Evolutionary conservation across 805 yeast genomes (phyloP).

Genomic region (Jamesozyma piceae): DNA sequence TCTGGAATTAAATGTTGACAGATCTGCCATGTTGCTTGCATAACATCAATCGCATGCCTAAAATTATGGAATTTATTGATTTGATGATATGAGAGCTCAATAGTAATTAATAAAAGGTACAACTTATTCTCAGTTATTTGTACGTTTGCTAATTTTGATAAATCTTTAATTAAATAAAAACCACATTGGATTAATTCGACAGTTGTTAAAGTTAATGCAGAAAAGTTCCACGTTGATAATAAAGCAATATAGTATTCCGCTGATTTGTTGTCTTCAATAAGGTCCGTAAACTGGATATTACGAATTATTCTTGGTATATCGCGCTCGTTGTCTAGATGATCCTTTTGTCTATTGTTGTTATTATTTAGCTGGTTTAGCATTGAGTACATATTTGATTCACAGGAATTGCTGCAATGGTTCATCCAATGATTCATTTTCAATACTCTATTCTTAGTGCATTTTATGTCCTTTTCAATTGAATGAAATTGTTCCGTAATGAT

Average conservation of each 20-base stretch:
- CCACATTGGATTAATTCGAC: constrained; percentile 24
- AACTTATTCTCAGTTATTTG: constrained; percentile 37
- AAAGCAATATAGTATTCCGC: constrained; percentile 12
- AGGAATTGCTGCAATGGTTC: constrained; percentile 14
- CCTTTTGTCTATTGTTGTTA: background rate
- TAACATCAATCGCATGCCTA: constrained; percentile 89
- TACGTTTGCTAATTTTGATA: constrained; percentile 13
- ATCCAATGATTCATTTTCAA: constrained; percentile 27
- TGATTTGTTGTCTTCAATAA: constrained; percentile 2
- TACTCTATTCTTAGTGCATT: constrained; percentile 12
- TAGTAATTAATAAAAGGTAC: constrained; percentile 50
- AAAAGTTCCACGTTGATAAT: constrained; percentile 24
- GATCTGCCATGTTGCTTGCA: constrained; percentile 77
- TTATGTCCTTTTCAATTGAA: constrained; percentile 2
- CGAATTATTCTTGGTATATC: constrained; percentile 15
- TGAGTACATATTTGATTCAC: constrained; percentile 20
- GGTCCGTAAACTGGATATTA: constrained; percentile 13
- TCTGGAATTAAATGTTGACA: constrained; percentile 15
- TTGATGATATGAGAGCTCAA: constrained; percentile 70
- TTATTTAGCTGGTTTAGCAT: constrained; percentile 21
- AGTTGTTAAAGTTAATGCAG: constrained; percentile 21
- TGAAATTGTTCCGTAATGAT: constrained; percentile 1
- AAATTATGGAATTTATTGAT: constrained; percentile 92
- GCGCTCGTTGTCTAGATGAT: background rate
- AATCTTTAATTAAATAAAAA: constrained; percentile 15